Evolutionary conservation across 179 eudicot species (phyloP), one percentile per base, ranked within the genome.

Genomic region (Silene vulgaris): DNA sequence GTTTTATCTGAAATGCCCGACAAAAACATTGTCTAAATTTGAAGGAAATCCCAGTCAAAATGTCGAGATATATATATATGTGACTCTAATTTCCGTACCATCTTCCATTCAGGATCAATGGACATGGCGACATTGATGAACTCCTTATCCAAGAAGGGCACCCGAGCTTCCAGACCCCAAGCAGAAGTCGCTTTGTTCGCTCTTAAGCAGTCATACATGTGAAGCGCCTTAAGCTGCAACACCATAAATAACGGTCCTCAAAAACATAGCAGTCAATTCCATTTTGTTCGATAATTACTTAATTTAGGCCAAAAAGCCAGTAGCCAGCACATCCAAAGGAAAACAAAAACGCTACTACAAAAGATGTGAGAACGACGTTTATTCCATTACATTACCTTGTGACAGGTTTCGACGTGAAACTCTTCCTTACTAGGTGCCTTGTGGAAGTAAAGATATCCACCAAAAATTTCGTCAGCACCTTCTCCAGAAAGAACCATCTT

Each of bases 381-480:
- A 23, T 23, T 23, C 26, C 26, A 23, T 23, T 23, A 90, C 94
- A 78, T 67, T 77, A 92, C 97, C 96, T 92, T 92, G 19, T 80
- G 95, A 67, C 98, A 93, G 62, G 93, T 93, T 85, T 93, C 97
- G 40, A 76, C 89, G 69, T 93, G 98, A 29, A 93, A 86, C 81
- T 87, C 98, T 80, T 93, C 91, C 81, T 93, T 93, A 87, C 86
- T 91, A 19, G 98, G 98, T 13, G 98, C 98, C 84, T 93, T 93
- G 78, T 93, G 98, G 74, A 93, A 93, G 82, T 93, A 93, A 72
- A 91, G 83, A 79, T 93, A 91, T 57, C 97, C 98, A 35, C 98
- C 98, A 63, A 93, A 93, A 26, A 93, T 85, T 82, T 93, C 96
- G 78, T 93, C 97, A 23, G 98, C 76, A 30, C 97, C 98, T 86